Evolutionary conservation across 2,329 filamentous ascomycete genomes (phyloP).

Genomic region (Tolypocladium paradoxum): DNA sequence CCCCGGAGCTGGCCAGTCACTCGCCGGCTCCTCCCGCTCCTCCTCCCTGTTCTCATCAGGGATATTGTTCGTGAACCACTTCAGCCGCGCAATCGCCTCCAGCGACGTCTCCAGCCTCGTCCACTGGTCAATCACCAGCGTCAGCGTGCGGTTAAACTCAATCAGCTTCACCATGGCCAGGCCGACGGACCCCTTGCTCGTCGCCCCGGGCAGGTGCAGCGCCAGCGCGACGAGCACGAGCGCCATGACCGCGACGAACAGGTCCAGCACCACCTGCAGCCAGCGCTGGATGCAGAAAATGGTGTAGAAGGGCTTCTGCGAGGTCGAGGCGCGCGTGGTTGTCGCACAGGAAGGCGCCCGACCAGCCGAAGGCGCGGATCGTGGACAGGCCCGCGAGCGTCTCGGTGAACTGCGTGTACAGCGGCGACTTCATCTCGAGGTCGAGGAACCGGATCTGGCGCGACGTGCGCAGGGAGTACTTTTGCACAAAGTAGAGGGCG

Average conservation of each 20-base stretch:
- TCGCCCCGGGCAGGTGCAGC: slow-evolving; percentile 14
- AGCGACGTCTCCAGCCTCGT: slow-evolving; percentile 25
- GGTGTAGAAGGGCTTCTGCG: slow-evolving; percentile 38
- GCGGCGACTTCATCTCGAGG: slow-evolving; percentile 35
- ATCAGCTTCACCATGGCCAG: slow-evolving; percentile 18
- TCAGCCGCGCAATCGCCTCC: slow-evolving; percentile 23
- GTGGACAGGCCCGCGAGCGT: slow-evolving; percentile 34
- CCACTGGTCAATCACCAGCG: slow-evolving; percentile 21
- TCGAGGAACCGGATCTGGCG: slow-evolving; percentile 40
- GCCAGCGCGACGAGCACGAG: slow-evolving; percentile 34
- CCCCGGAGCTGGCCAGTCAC: slow-evolving; percentile 16
- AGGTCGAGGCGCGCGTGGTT: slow-evolving; percentile 27
- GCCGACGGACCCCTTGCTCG: slow-evolving; percentile 19
- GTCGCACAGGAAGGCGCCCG: slow-evolving; percentile 21
- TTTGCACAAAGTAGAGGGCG: slow-evolving; percentile 32
- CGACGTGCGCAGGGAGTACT: slow-evolving; percentile 40
- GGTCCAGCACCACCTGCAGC: slow-evolving; percentile 35
- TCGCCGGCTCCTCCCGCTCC: slow-evolving; percentile 1
- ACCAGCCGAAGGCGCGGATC: slow-evolving; percentile 40
- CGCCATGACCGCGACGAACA: slow-evolving; percentile 35
- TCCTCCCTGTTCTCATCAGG: slow-evolving; percentile 14
- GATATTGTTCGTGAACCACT: slow-evolving; percentile 16
- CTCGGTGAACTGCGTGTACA: slow-evolving; percentile 41
- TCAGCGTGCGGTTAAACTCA: slow-evolving; percentile 17
- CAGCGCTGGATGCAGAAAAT: slow-evolving; percentile 38